Conservation (phyloP, 306 rosid genomes). For the Pterocarpus santalinus region DNA sequence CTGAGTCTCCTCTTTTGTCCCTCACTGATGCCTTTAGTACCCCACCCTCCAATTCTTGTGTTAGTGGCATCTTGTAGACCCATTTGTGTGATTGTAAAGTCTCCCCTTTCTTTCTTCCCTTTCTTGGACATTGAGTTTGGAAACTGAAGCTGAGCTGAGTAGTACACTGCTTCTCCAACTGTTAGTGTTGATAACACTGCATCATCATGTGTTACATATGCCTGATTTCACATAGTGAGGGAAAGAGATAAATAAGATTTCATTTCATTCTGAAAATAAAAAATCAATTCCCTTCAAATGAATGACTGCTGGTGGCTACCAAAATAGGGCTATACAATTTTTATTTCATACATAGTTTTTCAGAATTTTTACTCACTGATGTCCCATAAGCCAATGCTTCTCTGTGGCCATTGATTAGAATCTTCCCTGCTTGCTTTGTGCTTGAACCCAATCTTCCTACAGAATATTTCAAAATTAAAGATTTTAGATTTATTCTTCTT, state of each 20-base stretch:
- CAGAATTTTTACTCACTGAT: constrained; percentile 47
- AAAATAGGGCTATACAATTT: neutral
- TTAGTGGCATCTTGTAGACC: constrained; percentile 57
- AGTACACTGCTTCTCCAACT: constrained; percentile 60
- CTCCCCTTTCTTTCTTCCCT: constrained; percentile 59
- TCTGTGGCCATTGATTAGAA: constrained; percentile 55
- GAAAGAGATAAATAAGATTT: neutral
- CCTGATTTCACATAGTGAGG: constrained; percentile 41
- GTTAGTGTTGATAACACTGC: constrained; percentile 54
- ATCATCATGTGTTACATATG: constrained; percentile 69
- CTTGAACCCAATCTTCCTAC: constrained; percentile 25
- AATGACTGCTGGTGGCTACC: neutral
- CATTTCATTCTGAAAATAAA: neutral
- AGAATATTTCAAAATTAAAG: neutral
- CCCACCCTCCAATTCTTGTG: constrained; percentile 61
- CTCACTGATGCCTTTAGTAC: constrained; percentile 49
- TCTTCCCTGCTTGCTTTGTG: constrained; percentile 38
- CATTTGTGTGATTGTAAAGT: constrained; percentile 61
- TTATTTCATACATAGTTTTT: neutral
- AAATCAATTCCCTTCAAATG: neutral
- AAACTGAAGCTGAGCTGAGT: constrained; percentile 65
- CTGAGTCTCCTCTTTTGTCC: constrained; percentile 69
- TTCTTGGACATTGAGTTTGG: constrained; percentile 57
- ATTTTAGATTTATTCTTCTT: neutral
- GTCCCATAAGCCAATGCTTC: constrained; percentile 47